Percentiles rank a stretch among this genome's conserved stretches.
Evolutionary conservation across 805 yeast species (phyloP).

Genomic region (Hanseniaspora clermontiae): DNA sequence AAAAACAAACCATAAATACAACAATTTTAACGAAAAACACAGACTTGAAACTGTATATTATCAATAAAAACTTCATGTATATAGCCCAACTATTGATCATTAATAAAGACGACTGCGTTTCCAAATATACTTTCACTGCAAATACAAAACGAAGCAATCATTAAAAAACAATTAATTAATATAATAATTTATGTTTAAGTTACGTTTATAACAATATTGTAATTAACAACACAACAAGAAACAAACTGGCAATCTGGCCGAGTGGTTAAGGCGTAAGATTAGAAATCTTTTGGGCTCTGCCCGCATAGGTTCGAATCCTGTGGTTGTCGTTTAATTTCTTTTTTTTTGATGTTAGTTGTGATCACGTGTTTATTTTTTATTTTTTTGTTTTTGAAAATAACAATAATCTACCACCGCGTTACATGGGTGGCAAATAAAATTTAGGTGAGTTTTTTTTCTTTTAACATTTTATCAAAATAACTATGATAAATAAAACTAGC

Average conservation of each 20-base stretch:
- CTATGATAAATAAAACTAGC: too few relatives aligned
- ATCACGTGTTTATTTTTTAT: constrained; percentile 1
- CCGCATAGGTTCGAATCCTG: constrained; percentile 63
- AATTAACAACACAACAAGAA: constrained; percentile 1
- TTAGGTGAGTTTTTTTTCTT: too few relatives aligned
- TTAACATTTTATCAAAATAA: too few relatives aligned
- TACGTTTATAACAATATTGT: too few relatives aligned
- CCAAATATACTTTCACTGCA: too few relatives aligned
- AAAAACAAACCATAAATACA: too few relatives aligned
- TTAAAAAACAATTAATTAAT: too few relatives aligned
- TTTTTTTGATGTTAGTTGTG: neutral
- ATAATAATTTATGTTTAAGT: too few relatives aligned
- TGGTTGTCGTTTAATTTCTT: constrained; percentile 46
- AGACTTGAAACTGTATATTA: too few relatives aligned
- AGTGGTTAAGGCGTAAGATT: constrained; percentile 58
- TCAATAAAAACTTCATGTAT: neutral
- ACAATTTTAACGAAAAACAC: too few relatives aligned
- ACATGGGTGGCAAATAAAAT: neutral
- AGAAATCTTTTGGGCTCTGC: constrained; percentile 46
- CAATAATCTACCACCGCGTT: neutral
- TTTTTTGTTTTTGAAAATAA: neutral
- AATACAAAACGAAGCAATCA: too few relatives aligned
- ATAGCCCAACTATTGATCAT: neutral
- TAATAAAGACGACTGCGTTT: too few relatives aligned
- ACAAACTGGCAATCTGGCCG: constrained; percentile 40